These are phyloP conservation scores for Ogataea wickerhamii DNA, from an alignment of 805 yeast genomes.

Conservation along the genomic window DNA sequence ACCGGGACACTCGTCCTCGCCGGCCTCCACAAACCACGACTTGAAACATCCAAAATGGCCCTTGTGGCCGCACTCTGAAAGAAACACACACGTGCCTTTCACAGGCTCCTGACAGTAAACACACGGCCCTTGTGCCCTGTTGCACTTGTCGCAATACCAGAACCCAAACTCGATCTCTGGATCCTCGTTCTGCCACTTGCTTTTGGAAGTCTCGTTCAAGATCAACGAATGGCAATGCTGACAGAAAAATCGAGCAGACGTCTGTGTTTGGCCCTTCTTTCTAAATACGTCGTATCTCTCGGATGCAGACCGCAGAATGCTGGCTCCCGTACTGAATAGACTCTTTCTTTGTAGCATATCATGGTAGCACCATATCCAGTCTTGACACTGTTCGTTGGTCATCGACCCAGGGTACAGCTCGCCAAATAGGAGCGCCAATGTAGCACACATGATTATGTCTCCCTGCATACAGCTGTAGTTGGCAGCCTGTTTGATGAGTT, in stretches of 20 bases:
- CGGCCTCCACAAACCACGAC: conserved; percentile 68
- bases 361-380: conserved; percentile 54
- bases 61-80: conserved; percentile 76
- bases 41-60: conserved; percentile 80
- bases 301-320: conserved; percentile 43
- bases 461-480: conserved; percentile 59
- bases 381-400: conserved; percentile 39
- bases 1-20: conserved; percentile 77
- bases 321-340: conserved; percentile 56
- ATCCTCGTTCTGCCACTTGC: conserved; percentile 29
- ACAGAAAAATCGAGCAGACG: conserved; percentile 55
- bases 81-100: conserved; percentile 60
- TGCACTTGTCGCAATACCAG: conserved; percentile 84
- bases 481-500: conserved; percentile 48
- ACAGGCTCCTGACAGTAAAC: conserved; percentile 74
- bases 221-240: conserved; percentile 56
- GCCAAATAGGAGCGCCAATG: conserved; percentile 53
- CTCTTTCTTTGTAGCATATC: conserved; percentile 47
- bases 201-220: conserved; percentile 46
- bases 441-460: conserved; percentile 57
- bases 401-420: conserved; percentile 33
- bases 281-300: conserved; percentile 31
- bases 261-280: conserved; percentile 34
- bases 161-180: conserved; percentile 52
- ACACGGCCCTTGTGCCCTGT: conserved; percentile 60